phyloP scores from a whole-genome alignment of 1,139 yeast genomes.

The Suhomyces bolitotheri region DNA sequence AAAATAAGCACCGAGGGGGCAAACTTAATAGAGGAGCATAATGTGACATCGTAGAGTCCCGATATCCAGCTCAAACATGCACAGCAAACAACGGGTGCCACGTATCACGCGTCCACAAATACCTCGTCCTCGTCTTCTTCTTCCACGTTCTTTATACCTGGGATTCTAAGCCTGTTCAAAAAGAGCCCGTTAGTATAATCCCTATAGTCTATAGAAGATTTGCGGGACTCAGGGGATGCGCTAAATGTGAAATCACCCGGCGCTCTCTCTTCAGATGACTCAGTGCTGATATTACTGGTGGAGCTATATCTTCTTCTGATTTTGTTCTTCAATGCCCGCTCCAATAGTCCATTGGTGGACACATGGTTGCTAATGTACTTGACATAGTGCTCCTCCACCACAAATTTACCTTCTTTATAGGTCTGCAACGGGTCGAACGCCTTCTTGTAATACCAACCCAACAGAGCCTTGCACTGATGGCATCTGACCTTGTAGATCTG shows the following conservation, averaged over 20 bases:
- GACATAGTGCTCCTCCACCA: conserved; percentile 54
- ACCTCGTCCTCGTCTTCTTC: conserved; percentile 32
- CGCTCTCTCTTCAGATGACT: conserved; percentile 11
- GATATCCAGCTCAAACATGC: conserved; percentile 3
- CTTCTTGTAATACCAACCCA: conserved; percentile 81
- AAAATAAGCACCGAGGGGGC: background rate
- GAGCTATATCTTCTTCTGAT: conserved; percentile 25
- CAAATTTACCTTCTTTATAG: conserved; percentile 79
- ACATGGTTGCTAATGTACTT: conserved; percentile 18
- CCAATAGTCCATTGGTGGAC: conserved; percentile 23
- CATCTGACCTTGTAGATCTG: conserved; percentile 65
- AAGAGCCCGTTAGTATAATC: conserved; percentile 21
- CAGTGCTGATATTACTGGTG: conserved; percentile 15
- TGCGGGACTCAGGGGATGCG: conserved; percentile 2
- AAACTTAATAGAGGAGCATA: background rate
- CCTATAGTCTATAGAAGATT: conserved; percentile 14
- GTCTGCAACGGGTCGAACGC: conserved; percentile 56
- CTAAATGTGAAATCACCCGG: conserved; percentile 10
- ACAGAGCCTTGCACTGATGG: conserved; percentile 56
- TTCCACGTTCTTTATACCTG: conserved; percentile 22
- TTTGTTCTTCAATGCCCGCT: conserved; percentile 31
- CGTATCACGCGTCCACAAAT: conserved; percentile 27
- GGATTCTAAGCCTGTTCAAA: conserved; percentile 20
- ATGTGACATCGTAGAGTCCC: too few species aligned
- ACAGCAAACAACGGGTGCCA: background rate